phyloP scores from a whole-genome alignment of 768 basidiomycete species.

The Agrocybe pediades region DNA sequence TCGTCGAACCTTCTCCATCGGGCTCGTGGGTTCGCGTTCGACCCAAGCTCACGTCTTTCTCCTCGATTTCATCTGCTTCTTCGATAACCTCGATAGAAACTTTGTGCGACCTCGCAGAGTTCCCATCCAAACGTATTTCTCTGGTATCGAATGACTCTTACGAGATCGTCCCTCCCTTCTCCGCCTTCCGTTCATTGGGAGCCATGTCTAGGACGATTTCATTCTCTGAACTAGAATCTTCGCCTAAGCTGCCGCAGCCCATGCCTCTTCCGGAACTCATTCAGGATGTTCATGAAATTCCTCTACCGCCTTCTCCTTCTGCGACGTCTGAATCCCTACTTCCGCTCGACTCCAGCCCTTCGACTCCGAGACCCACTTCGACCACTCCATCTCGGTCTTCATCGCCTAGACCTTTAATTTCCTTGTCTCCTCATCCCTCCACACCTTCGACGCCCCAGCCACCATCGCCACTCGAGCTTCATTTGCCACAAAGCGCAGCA shows the following conservation, averaged over 20 bases:
- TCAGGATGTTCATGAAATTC: constrained; percentile 11
- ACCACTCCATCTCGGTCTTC: background rate
- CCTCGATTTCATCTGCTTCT: constrained; percentile 17
- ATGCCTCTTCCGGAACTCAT: constrained; percentile 11
- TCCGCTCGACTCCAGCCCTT: constrained; percentile 4
- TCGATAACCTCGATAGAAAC: constrained; percentile 27
- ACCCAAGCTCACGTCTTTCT: constrained; percentile 13
- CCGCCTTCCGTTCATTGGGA: constrained; percentile 15
- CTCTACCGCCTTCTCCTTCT: constrained; percentile 21
- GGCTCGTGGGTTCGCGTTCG: constrained; percentile 11
- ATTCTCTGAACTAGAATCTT: constrained; percentile 25
- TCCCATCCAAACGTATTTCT: constrained; percentile 23
- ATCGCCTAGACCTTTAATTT: constrained; percentile 13
- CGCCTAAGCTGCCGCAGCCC: constrained; percentile 8
- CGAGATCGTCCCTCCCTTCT: constrained; percentile 16
- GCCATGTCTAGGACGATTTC: constrained; percentile 24
- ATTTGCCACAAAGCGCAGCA: constrained; percentile 4
- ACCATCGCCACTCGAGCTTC: constrained; percentile 4
- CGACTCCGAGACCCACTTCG: constrained; percentile 6
- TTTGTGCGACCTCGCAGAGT: constrained; percentile 21
- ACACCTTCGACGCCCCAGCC: constrained; percentile 3
- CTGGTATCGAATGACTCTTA: constrained; percentile 17
- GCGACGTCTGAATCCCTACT: constrained; percentile 5
- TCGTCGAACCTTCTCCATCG: constrained; percentile 9
- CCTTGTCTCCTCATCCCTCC: background rate